phyloP scores from a whole-genome alignment of 1,284 basidiomycete species.

The Pholiota adiposa region DNA sequence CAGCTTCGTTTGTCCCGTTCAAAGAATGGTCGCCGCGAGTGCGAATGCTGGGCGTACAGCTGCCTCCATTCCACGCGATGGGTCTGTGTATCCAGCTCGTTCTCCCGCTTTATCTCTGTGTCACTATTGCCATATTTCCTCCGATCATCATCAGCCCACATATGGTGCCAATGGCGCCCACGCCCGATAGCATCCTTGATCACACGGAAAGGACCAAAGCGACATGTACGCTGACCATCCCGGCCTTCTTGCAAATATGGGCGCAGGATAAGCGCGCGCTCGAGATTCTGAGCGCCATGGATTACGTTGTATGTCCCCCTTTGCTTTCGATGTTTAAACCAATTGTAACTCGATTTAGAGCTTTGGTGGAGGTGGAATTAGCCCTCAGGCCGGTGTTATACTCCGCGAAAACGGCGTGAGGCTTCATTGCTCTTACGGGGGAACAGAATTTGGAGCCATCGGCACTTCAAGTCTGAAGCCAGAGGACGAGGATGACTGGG shows the following conservation, averaged over 20 bases:
- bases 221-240: constrained; percentile 26
- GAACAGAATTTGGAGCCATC: constrained; percentile 22
- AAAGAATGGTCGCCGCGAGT: constrained; percentile 19
- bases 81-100: constrained; percentile 28
- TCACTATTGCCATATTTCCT: constrained; percentile 29
- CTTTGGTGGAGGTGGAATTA: constrained; percentile 21
- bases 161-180: constrained; percentile 27
- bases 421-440: constrained; percentile 21
- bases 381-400: constrained; percentile 15
- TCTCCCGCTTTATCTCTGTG: constrained; percentile 23
- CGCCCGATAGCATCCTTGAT: constrained; percentile 32
- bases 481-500: constrained; percentile 21
- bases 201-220: constrained; percentile 28
- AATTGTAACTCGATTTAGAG: constrained; percentile 3
- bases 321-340: not conserved
- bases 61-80: constrained; percentile 34
- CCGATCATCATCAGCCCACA: constrained; percentile 24
- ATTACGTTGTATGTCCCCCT: constrained; percentile 25
- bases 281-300: constrained; percentile 24
- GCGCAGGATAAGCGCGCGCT: constrained; percentile 25
- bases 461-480: constrained; percentile 2
- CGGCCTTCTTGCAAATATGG: constrained; percentile 33
- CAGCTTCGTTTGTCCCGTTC: constrained; percentile 6
- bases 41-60: constrained; percentile 25
- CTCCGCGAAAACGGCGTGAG: constrained; percentile 23